These are phyloP conservation scores for Oldenlandia corymbosa DNA, from an alignment of 257 asterid species.

Conservation along the genomic window DNA sequence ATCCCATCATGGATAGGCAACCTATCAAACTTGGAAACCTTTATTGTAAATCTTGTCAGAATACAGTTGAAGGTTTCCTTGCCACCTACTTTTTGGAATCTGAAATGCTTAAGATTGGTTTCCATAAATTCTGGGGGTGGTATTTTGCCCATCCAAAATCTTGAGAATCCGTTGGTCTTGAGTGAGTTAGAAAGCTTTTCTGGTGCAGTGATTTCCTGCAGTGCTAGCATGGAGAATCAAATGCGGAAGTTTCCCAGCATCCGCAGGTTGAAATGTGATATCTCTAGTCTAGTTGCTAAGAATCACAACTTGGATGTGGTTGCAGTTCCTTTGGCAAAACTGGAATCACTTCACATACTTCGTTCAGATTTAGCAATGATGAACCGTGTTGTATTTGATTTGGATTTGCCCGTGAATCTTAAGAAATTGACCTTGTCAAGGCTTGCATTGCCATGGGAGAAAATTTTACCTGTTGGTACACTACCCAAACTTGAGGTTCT, in stretches of 20 bases:
- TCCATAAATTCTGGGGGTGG: no score
- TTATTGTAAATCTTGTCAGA: background rate
- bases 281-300: background rate
- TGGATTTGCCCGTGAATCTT: background rate
- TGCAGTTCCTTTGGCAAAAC: background rate
- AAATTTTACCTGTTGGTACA: background rate
- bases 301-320: background rate
- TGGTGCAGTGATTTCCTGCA: background rate
- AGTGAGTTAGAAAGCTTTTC: background rate
- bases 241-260: background rate
- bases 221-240: background rate
- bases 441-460: background rate
- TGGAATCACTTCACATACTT: background rate
- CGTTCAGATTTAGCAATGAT: background rate
- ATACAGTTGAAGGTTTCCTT: background rate
- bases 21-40: background rate
- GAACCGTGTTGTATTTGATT: background rate
- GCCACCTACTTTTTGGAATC: background rate
- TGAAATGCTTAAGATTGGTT: background rate
- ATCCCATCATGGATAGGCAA: conserved; percentile 8
- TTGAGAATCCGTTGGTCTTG: background rate
- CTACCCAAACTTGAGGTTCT: background rate
- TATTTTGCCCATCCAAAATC: background rate
- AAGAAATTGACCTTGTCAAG: background rate
- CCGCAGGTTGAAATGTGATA: background rate